Evolutionary conservation across 1,139 yeast genomes (phyloP), one percentile per base, ranked within the genome.

Genomic region (Saccharomycopsis hybrid): DNA sequence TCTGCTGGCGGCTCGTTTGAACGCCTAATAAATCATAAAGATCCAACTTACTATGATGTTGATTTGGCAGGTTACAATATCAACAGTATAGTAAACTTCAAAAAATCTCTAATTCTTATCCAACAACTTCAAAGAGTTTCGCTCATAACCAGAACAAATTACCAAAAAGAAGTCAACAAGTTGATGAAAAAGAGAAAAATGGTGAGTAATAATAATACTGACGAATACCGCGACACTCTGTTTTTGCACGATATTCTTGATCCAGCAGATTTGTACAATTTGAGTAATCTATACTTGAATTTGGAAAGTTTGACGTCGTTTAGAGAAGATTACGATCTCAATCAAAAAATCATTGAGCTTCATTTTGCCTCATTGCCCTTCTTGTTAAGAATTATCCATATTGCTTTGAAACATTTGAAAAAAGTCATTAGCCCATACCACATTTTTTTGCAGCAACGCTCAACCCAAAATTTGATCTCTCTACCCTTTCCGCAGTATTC

Each of bases 401-500:
- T 48, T 33, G 32, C 35, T 18, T 39, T 52, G 3, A 48, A 50
- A 24, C 30, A 41, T 45, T 43, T 52, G 29, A 52, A 52, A 27
- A 24, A 24, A 8, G 24, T 42, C 5, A 49, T 52, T 24, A 35
- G 37, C 9, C 55, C 55, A n/a, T 52, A 52, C 44, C 54, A 50
- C 31, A 31, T 28, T 11, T 52, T 44, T 29, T 29, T 50, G 28
- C 78, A 47, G 11, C 33, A 44, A 8, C 57, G 48, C 41, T 49
- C 57, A 1, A 63, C 42, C 53, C 64, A 45, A 55, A 59, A 38
- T 51, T 64, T 51, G 57, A 65, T 54, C 46, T 54, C 37, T 59
- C 62, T 66, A 47, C 62, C 76, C 55, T 60, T 65, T 47, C 65
- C 69, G 62, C 62, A 65, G 24, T 70, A 66, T 56, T 65, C 78